Evolutionary conservation across 1,284 basidiomycete genomes (phyloP).

Genomic region (Fomitopsis pinicola): DNA sequence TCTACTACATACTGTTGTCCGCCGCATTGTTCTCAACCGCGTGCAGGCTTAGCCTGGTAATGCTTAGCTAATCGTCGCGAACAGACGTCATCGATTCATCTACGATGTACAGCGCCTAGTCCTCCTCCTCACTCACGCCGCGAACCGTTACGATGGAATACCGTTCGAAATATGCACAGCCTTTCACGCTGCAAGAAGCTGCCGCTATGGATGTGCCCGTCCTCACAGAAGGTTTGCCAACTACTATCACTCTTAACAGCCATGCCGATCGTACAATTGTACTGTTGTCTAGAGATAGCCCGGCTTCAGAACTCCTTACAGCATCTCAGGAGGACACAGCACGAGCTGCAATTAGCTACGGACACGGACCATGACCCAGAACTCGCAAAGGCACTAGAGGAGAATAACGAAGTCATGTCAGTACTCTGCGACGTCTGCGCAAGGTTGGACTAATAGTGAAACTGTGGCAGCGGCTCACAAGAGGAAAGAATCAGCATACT

Average conservation of each 20-base stretch:
- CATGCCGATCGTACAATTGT: no score
- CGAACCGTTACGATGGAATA: conserved; percentile 52
- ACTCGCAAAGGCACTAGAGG: conserved; percentile 41
- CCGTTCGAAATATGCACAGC: conserved; percentile 62
- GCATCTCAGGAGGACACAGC: conserved; percentile 63
- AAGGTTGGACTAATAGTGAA: not conserved
- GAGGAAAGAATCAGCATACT: conserved; percentile 67
- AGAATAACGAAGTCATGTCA: conserved; percentile 53
- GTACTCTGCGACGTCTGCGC: conserved; percentile 15
- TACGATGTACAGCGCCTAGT: not conserved
- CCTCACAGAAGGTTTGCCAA: conserved; percentile 60
- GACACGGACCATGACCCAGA: conserved; percentile 36
- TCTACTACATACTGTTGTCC: no score
- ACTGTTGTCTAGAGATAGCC: conserved; percentile 53
- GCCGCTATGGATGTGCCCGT: conserved; percentile 58
- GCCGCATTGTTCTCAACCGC: no score
- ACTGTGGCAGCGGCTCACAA: conserved; percentile 56
- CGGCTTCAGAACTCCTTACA: conserved; percentile 70
- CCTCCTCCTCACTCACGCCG: not conserved
- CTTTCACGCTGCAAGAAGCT: conserved; percentile 71
- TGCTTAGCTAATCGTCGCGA: conserved; percentile 9
- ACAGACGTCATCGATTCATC: not conserved
- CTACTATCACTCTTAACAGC: not conserved
- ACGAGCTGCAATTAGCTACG: conserved; percentile 47
- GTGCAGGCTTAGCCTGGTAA: not conserved